Conservation (phyloP, 345 rosid species). For the Jatropha curcas region DNA sequence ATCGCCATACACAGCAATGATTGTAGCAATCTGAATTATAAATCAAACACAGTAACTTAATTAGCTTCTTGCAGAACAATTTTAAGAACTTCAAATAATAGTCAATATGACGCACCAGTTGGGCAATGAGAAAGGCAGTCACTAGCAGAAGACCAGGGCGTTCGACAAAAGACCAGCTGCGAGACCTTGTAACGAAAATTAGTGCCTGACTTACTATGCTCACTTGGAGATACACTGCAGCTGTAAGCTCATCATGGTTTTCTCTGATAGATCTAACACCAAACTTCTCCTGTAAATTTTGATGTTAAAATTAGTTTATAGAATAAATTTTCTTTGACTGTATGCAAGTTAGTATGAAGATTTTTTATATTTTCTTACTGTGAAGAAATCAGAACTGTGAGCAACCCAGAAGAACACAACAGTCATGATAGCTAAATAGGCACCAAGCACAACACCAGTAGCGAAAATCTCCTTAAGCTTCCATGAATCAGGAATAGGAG, state of each 20-base stretch:
- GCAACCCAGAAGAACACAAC: constrained; percentile 84
- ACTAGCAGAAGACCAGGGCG: constrained; percentile 81
- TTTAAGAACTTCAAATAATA: background rate
- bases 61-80: background rate
- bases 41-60: background rate
- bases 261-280: constrained; percentile 64
- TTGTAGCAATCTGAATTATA: constrained; percentile 59
- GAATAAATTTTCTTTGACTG: background rate
- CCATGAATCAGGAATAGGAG: constrained; percentile 87
- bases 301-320: background rate
- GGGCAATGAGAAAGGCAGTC: constrained; percentile 66
- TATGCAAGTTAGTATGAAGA: background rate
- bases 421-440: constrained; percentile 85
- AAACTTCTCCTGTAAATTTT: constrained; percentile 57
- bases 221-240: constrained; percentile 93
- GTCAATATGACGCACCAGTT: constrained; percentile 51
- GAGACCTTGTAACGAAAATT: constrained; percentile 92
- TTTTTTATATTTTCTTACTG: constrained; percentile 42
- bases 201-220: constrained; percentile 94
- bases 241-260: constrained; percentile 53
- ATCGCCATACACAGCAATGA: constrained; percentile 75
- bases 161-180: constrained; percentile 86
- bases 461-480: constrained; percentile 87
- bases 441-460: constrained; percentile 76
- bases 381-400: constrained; percentile 63